Evolutionary conservation across 2,329 filamentous ascomycete genomes (phyloP).

Genomic region (Sphaerulina vaccinii): DNA sequence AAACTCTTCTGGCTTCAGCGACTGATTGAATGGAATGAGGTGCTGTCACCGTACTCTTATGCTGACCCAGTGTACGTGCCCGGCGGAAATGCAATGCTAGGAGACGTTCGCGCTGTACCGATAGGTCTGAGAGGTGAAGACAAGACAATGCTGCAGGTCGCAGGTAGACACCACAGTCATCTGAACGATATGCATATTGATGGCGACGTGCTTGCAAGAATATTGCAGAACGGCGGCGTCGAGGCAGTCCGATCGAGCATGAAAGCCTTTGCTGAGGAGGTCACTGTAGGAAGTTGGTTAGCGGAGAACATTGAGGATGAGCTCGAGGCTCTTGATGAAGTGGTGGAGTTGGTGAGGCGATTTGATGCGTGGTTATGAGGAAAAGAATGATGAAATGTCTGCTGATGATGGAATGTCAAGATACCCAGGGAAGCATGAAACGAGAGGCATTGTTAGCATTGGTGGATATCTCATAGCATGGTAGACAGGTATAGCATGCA

Average conservation of each 20-base stretch:
- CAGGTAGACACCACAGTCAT: slow-evolving; percentile 17
- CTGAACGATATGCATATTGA: slow-evolving; percentile 41
- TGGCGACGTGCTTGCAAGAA: slow-evolving; percentile 42
- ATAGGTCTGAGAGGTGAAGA: slow-evolving; percentile 28
- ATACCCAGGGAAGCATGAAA: slow-evolving; percentile 4
- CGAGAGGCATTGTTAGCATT: not conserved
- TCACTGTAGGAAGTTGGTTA: slow-evolving; percentile 35
- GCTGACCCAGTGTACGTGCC: slow-evolving; percentile 18
- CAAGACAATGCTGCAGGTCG: slow-evolving; percentile 30
- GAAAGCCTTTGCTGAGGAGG: slow-evolving; percentile 22
- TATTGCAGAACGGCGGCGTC: slow-evolving; percentile 34
- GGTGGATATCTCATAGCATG: not conserved
- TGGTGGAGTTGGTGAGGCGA: slow-evolving; percentile 25
- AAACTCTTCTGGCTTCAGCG: slow-evolving; percentile 74
- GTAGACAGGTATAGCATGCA: not conserved
- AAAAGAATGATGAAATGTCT: not conserved
- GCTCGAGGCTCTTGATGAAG: slow-evolving; percentile 23
- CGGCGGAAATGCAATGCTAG: slow-evolving; percentile 14
- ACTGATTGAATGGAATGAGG: slow-evolving; percentile 45
- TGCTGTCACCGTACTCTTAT: slow-evolving; percentile 31
- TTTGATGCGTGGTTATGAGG: slow-evolving; percentile 28
- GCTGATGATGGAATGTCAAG: slow-evolving; percentile 4
- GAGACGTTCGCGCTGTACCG: slow-evolving; percentile 26
- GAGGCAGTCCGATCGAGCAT: slow-evolving; percentile 26
- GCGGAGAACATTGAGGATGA: slow-evolving; percentile 34